These are phyloP conservation scores for Capronia coronata DNA, from an alignment of 2,329 filamentous ascomycete species.

Conservation along the genomic window DNA sequence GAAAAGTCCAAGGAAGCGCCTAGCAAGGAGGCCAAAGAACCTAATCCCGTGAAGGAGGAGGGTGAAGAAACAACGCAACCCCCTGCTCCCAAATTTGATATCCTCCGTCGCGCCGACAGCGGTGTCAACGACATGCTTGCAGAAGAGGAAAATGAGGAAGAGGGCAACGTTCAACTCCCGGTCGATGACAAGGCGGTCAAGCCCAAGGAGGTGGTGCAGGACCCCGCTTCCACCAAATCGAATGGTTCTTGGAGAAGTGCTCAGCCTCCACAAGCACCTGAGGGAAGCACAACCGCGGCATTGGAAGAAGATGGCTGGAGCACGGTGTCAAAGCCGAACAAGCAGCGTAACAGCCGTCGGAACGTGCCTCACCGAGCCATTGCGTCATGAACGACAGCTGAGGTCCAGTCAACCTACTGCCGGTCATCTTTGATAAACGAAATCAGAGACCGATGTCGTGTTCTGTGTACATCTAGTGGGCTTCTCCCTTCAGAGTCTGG, in stretches of 20 bases:
- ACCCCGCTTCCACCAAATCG: conserved; percentile 37
- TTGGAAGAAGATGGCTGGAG: conserved; percentile 45
- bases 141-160: conserved; percentile 44
- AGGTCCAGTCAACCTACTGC: background rate
- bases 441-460: background rate
- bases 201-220: conserved; percentile 49
- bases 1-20: conserved; percentile 39
- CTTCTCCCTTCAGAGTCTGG: conserved; percentile 12
- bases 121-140: conserved; percentile 44
- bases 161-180: conserved; percentile 37
- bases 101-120: conserved; percentile 47
- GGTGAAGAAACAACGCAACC: conserved; percentile 29
- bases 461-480: conserved; percentile 16
- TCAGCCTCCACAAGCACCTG: conserved; percentile 23
- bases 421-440: background rate
- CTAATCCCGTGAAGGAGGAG: conserved; percentile 17
- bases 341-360: conserved; percentile 41
- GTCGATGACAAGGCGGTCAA: conserved; percentile 47
- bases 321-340: conserved; percentile 39
- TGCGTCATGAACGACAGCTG: conserved; percentile 39
- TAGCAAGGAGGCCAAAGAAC: conserved; percentile 31
- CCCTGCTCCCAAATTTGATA: conserved; percentile 47
- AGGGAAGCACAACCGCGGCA: conserved; percentile 30
- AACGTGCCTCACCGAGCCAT: conserved; percentile 35
- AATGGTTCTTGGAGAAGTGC: conserved; percentile 39